Base-by-base conservation (phyloP, 2,329 filamentous ascomycete genomes). In the Fusarium duplospermum region DNA sequence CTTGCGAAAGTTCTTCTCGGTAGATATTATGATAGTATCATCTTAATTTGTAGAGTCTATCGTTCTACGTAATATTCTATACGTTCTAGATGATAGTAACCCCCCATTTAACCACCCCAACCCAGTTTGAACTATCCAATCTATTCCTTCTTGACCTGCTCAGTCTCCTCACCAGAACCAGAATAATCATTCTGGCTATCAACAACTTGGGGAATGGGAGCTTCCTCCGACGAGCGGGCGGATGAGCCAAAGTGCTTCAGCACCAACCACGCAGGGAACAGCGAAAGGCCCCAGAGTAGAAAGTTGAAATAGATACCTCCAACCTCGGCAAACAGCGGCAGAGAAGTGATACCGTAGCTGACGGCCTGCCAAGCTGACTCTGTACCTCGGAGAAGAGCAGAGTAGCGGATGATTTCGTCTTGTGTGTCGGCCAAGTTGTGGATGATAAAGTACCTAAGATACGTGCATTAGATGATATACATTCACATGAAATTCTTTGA, bases 321-420 rank as follows among this genome's bases (percentile, higher is more conserved):
- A 4, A 93, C 87, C 59, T 91, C 83, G 2, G 88, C 91, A 79
- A 94, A 91, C 7, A 93, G 79, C 0, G 84, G 82, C 11, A 93
- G 74, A 4, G 90, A 91, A 10, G 88, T 89, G 1, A 94, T 81
- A 0, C 92, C 93, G 69, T 94, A 94, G 76, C 91, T 93, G 18
- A 94, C 82, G 8, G 92, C 92, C 79, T 94, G 93, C 83, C 91
- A 92, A 0, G 91, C 93, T 2, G 91, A 93, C 81, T 94, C 92
- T 0, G 91, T 93, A 1, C 91, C 93, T 64, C 92, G 86, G 4
- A 94, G 84, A 14, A 94, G 81, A 1, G 91, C 92, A 0, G 92
- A 89, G 76, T 92, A 91, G 1, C 92, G 88, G 50, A 94, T 88
- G 2, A 94, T 87, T 73, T 94, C 90, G 27, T 87, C 86, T 60